Base-by-base conservation (phyloP, 805 yeast species). In the Pichia scutulata region DNA sequence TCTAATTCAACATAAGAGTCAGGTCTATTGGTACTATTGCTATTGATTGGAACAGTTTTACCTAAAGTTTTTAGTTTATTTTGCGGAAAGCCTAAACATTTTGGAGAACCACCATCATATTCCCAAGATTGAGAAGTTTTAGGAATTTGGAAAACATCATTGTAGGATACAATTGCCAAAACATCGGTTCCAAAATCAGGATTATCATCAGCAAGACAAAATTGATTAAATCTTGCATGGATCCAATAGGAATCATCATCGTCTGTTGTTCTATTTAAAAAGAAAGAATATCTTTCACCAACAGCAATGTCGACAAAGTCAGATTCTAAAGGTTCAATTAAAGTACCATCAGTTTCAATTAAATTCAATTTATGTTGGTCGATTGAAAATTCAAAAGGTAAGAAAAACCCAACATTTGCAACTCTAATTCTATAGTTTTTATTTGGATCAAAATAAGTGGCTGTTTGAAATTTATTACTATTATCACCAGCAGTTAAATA, bases 291-390 rank as follows among this genome's bases (percentile, higher is more conserved):
- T 16, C 63, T 45, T 42, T 60, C 62, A 18, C 56, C 59, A 21
- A 57, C 60, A 10, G 60, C 48, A 3, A 60, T 44, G 44, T 52
- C 49, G 4, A 60, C 39, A 25, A 40, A 49, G 43, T 58, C 59
- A 19, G 51, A 42, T 26, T 50, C 48, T 13, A 47, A 26, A 8
- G 80, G 80, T 49, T 76, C 73, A 2, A 80, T 77, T 45, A 72
- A 64, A 13, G 78, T 71, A 26, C 86, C 86, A 59, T 81, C 86
- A 36, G 77, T 71, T 60, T 80, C 87, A 36, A 81, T 75, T 5
- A 81, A 71, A 2, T 76, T 72, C 57, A 81, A 65, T 21, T 65
- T 67, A 60, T 78, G 84, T 55, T 71, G 76, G 58, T 77, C 81
- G 49, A 81, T 68, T 54, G 73, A 74, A 46, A n/a, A 64, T 54